phyloP scores from a whole-genome alignment of 1,139 yeast species.

The Kurtzmaniella quercitrusa region DNA sequence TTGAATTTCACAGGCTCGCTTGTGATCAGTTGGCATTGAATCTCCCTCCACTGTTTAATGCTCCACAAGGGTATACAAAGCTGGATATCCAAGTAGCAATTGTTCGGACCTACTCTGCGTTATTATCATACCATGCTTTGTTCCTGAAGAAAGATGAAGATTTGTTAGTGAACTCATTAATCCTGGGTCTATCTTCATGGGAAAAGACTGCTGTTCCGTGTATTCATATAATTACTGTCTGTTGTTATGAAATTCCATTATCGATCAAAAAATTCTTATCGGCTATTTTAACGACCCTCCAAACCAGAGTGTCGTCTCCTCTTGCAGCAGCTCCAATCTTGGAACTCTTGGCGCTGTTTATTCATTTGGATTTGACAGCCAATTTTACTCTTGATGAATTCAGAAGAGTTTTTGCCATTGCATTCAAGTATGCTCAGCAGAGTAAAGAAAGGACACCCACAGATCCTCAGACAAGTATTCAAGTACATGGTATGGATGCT shows the following conservation, averaged over 20 bases:
- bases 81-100: conserved; percentile 66
- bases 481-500: conserved; percentile 42
- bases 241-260: conserved; percentile 76
- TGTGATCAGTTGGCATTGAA: conserved; percentile 60
- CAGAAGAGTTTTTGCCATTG: conserved; percentile 77
- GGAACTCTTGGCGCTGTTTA: conserved; percentile 66
- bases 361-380: conserved; percentile 66
- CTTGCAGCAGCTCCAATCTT: conserved; percentile 71
- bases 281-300: conserved; percentile 63
- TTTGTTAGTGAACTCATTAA: conserved; percentile 59
- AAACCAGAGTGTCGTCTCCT: conserved; percentile 67
- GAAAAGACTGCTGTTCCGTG: conserved; percentile 77
- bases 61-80: conserved; percentile 43
- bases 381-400: conserved; percentile 76
- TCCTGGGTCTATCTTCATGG: conserved; percentile 68
- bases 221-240: conserved; percentile 68
- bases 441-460: conserved; percentile 47
- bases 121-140: conserved; percentile 60
- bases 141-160: conserved; percentile 67
- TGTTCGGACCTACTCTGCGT: conserved; percentile 61
- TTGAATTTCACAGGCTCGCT: conserved; percentile 42
- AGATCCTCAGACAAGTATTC: conserved; percentile 10
- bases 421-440: conserved; percentile 73
- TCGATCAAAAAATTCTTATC: conserved; percentile 68
- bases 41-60: conserved; percentile 38